phyloP scores from a whole-genome alignment of 225 moss, liverwort and hornwort genomes.

The Sphagnum contortum region DNA sequence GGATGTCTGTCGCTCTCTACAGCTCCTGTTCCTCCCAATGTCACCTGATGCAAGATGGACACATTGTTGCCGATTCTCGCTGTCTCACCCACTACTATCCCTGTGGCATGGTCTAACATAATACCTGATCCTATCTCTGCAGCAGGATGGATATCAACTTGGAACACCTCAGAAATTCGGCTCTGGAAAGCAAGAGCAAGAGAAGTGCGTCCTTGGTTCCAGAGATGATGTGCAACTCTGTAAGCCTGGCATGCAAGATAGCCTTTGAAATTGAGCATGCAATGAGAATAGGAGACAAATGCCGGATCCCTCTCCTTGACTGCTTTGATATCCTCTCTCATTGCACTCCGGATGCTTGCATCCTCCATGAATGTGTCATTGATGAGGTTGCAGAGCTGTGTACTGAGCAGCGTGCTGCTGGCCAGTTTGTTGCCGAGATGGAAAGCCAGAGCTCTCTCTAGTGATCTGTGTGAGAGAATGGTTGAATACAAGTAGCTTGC shows the following conservation, averaged over 20 bases:
- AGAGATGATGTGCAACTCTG: slow-evolving; percentile 48
- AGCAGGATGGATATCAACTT: slow-evolving; percentile 61
- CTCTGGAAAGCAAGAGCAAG: slow-evolving; percentile 52
- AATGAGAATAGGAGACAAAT: slow-evolving; percentile 42
- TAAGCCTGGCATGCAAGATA: slow-evolving; percentile 49
- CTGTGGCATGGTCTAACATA: slow-evolving; percentile 58
- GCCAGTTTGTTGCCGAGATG: slow-evolving; percentile 67
- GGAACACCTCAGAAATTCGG: slow-evolving; percentile 49
- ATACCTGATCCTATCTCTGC: slow-evolving; percentile 50
- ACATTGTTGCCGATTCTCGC: slow-evolving; percentile 51
- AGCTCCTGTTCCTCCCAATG: slow-evolving; percentile 51
- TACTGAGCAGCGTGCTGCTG: slow-evolving; percentile 46
- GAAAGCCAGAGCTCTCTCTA: slow-evolving; percentile 59
- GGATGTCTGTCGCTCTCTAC: slow-evolving; percentile 43
- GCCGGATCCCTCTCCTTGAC: slow-evolving; percentile 56
- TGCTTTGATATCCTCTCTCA: slow-evolving; percentile 45
- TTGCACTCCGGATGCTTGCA: slow-evolving; percentile 32
- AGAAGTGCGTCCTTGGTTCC: slow-evolving; percentile 47
- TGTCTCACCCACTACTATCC: slow-evolving; percentile 55
- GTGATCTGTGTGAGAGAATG: slow-evolving; percentile 45
- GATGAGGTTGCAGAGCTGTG: slow-evolving; percentile 52
- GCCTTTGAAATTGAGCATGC: slow-evolving; percentile 56
- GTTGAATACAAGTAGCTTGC: slow-evolving; percentile 57
- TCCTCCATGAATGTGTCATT: slow-evolving; percentile 57
- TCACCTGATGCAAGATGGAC: slow-evolving; percentile 59